These are phyloP conservation scores for Canavalia ensiformis DNA, from an alignment of 306 rosid genomes.

Conservation along the genomic window DNA sequence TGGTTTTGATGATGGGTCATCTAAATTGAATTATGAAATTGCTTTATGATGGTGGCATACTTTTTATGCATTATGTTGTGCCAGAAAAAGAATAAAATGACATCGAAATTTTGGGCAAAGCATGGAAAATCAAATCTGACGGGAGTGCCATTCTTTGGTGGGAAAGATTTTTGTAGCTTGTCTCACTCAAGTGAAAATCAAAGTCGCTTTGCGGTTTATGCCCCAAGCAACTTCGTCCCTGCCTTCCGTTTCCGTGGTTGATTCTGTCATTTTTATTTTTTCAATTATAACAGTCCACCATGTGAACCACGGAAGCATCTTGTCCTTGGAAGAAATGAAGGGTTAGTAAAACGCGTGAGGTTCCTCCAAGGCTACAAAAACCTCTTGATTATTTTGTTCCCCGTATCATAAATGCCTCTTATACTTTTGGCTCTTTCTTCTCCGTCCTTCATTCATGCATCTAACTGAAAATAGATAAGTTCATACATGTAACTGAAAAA, in stretches of 20 bases:
- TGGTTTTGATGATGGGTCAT: slow-evolving; percentile 8
- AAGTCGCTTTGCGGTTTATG: not conserved
- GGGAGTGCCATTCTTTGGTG: no score
- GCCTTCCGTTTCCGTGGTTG: not conserved
- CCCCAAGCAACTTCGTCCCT: not conserved
- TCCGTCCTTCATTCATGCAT: not conserved
- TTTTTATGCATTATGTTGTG: no score
- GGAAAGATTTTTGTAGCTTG: no score
- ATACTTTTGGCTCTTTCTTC: not conserved
- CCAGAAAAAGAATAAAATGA: no score
- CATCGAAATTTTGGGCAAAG: no score
- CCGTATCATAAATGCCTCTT: not conserved
- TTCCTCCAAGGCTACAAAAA: not conserved
- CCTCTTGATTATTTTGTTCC: slow-evolving; percentile 14
- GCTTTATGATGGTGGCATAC: no score
- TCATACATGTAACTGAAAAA: no score
- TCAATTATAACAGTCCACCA: not conserved
- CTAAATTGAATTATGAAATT: not conserved
- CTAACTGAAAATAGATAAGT: no score
- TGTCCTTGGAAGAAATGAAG: not conserved
- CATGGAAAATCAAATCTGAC: no score
- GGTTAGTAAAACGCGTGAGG: not conserved
- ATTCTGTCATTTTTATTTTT: not conserved
- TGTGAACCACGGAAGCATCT: slow-evolving; percentile 8
- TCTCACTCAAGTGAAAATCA: no score